Percentiles rank a stretch among this genome's conserved stretches.
Evolutionary conservation across 73 alveolate genomes (phyloP).

Genomic region (Blepharisma stoltei): DNA sequence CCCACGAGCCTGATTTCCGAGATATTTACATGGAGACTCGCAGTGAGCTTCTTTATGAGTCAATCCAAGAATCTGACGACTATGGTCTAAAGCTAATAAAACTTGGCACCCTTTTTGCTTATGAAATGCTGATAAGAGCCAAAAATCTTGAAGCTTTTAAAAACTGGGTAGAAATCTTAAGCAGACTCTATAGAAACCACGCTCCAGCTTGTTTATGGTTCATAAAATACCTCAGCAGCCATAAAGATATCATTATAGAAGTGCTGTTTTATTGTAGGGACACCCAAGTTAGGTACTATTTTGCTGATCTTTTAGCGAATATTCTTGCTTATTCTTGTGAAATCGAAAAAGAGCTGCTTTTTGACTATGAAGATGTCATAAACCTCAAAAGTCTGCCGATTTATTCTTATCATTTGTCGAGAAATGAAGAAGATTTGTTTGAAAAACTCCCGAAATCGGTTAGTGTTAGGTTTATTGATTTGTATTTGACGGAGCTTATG

Average conservation of each 20-base stretch:
- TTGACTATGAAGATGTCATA: neutral
- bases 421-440: neutral
- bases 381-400: neutral
- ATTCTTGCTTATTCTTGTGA: conserved; percentile 5
- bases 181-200: neutral
- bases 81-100: conserved; percentile 20
- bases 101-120: conserved; percentile 21
- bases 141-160: conserved; percentile 22
- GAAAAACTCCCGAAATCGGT: neutral
- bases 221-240: neutral
- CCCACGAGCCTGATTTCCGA: neutral
- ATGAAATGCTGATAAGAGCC: conserved; percentile 19
- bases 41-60: neutral
- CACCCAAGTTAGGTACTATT: conserved; percentile 9
- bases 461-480: conserved; percentile 19
- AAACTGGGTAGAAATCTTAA: conserved; percentile 3
- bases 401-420: neutral
- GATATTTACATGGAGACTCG: neutral
- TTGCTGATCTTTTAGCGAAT: neutral
- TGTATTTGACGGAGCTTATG: neutral
- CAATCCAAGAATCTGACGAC: conserved; percentile 13
- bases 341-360: neutral
- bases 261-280: conserved; percentile 9
- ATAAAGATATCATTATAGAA: conserved; percentile 15
- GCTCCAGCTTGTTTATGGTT: conserved; percentile 26